Evolutionary conservation across 805 yeast species (phyloP), one percentile per base, ranked within the genome.

Genomic region (Ogataea trehaloabstinens): DNA sequence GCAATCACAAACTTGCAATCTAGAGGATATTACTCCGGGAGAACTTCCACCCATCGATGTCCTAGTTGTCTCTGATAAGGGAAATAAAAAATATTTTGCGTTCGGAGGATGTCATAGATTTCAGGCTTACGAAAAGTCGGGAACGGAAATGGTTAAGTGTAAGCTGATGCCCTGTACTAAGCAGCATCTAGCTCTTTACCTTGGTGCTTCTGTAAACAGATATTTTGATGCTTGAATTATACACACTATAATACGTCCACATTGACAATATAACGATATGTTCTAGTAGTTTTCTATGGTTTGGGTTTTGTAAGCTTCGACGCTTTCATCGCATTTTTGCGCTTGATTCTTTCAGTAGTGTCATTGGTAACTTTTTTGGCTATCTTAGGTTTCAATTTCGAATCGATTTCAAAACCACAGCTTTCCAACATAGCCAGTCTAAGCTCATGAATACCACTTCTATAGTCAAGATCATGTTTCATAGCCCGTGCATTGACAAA

Each of bases 71-170:
- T 68, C 81, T 30, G 83, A 82, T 29, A 58, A 73, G 6, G 91
- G 87, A 2, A 63, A 74, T 34, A 69, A 62, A 25, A 73, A 72
- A 57, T 86, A 82, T 54, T 86, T 85, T 61, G 95, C 90, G 1
- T 87, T 87, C 62, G 96, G 95, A 5, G 95, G 95, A 0, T 87
- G 96, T 56, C 96, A 87, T 56, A 63, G 96, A 45, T 82, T 87
- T 49, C 95, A 87, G 58, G 95, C 95, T 0, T 88, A 88, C 55
- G 93, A 86, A 41, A 70, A 67, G 28, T 66, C 69, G 2, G 73
- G 70, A 21, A 55, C 61, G 3, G 56, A 61, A 18, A 51, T 72
- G 64, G 95, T 88, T 7, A 80, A 74, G 52, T 82, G 88, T 59
- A 82, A 81, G 48, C 54, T 87, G 6, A 60, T 85, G 22, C 95